phyloP scores from a whole-genome alignment of 1,284 basidiomycete genomes.

The Agaricales sp. region DNA sequence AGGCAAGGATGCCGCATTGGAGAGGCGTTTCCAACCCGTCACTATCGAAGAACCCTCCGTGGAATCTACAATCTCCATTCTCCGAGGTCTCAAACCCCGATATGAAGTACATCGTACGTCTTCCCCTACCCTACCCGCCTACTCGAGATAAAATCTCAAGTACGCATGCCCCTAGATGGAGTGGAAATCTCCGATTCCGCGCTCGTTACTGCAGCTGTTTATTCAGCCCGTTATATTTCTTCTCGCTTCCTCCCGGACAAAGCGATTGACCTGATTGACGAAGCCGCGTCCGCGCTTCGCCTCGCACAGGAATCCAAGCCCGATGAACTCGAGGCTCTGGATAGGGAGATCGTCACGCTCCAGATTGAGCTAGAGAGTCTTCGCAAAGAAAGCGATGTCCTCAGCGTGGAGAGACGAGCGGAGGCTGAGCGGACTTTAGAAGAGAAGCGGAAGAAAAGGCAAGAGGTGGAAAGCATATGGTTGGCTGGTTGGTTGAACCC shows the following conservation, averaged over 20 bases:
- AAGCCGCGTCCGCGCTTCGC: slow-evolving; percentile 81
- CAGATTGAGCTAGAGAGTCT: slow-evolving; percentile 88
- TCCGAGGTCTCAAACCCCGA: slow-evolving; percentile 75
- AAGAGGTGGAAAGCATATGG: slow-evolving; percentile 62
- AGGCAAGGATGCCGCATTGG: slow-evolving; percentile 86
- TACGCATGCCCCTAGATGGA: slow-evolving; percentile 44
- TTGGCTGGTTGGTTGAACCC: slow-evolving; percentile 39
- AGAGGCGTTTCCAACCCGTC: slow-evolving; percentile 85
- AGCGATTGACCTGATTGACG: slow-evolving; percentile 85
- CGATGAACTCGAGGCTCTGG: slow-evolving; percentile 74
- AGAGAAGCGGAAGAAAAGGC: slow-evolving; percentile 51
- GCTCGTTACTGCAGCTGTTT: slow-evolving; percentile 55
- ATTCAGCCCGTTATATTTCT: slow-evolving; percentile 75
- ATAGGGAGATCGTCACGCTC: slow-evolving; percentile 77
- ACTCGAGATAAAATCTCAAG: slow-evolving; percentile 82
- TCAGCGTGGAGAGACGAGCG: slow-evolving; percentile 62
- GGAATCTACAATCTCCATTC: slow-evolving; percentile 79
- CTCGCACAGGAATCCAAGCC: slow-evolving; percentile 90
- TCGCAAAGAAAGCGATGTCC: slow-evolving; percentile 80
- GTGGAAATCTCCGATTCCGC: slow-evolving; percentile 1
- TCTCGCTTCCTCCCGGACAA: slow-evolving; percentile 87
- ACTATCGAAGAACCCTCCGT: slow-evolving; percentile 83
- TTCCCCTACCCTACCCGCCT: slow-evolving; percentile 62
- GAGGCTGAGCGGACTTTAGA: slow-evolving; percentile 60
- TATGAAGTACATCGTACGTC: slow-evolving; percentile 85